Conservation (phyloP, 202 grass and related monocot species). For the Carex sylvatica region DNA sequence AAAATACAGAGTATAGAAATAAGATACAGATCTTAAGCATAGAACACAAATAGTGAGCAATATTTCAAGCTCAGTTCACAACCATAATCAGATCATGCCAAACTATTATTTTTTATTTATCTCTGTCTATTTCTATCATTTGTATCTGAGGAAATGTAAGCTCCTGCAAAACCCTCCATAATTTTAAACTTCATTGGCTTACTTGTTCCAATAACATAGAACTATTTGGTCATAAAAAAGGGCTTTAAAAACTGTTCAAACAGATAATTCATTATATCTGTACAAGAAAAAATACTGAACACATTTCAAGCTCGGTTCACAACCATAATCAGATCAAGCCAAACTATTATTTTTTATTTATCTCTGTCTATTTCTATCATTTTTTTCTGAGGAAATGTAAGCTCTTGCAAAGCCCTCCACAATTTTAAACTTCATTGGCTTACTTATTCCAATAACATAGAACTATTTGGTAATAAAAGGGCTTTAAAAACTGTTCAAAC, state of each 20-base stretch:
- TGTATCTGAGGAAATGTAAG: background rate
- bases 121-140: background rate
- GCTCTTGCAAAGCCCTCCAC: background rate
- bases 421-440: slow-evolving; percentile 8
- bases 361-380: background rate
- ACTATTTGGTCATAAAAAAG: background rate
- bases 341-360: background rate
- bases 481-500: background rate
- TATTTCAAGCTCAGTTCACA: background rate
- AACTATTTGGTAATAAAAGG: background rate
- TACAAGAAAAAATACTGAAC: background rate
- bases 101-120: background rate
- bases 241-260: background rate
- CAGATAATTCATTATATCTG: background rate
- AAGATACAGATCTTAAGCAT: background rate
- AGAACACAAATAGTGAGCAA: background rate
- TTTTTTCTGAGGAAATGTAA: background rate
- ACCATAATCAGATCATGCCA: background rate
- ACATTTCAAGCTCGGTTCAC: background rate
- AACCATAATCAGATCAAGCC: background rate
- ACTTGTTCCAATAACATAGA: background rate
- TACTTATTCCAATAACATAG: background rate
- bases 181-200: slow-evolving; percentile 1
- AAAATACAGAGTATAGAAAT: background rate
- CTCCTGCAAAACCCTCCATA: background rate